Conservation (phyloP, 2,329 filamentous ascomycete genomes). For the Clonostachys rhizophaga region DNA sequence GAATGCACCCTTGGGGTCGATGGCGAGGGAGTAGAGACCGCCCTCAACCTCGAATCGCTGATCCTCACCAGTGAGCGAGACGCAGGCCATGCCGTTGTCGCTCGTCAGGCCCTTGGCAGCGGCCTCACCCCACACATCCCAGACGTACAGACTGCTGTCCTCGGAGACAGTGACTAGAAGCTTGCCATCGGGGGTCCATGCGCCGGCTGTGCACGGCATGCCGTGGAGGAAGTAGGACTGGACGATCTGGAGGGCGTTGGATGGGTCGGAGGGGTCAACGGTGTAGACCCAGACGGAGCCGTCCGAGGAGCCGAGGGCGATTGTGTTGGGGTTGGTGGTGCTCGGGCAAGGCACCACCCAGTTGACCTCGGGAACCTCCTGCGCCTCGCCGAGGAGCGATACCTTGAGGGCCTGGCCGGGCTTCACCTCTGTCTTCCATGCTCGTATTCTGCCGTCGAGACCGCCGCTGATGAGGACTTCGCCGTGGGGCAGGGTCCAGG, state of each 20-base stretch:
- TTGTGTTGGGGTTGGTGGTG: conserved; percentile 66
- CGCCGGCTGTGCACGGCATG: conserved; percentile 77
- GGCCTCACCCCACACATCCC: conserved; percentile 82
- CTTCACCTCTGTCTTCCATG: conserved; percentile 53
- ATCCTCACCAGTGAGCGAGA: conserved; percentile 74
- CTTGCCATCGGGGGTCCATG: conserved; percentile 85
- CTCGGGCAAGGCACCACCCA: conserved; percentile 79
- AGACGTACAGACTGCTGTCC: conserved; percentile 84
- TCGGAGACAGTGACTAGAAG: conserved; percentile 86
- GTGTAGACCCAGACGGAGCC: conserved; percentile 95
- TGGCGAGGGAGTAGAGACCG: conserved; percentile 81
- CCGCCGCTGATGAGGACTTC: conserved; percentile 85
- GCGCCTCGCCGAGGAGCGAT: conserved; percentile 68
- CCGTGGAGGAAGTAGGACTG: conserved; percentile 93
- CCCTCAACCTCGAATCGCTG: conserved; percentile 91
- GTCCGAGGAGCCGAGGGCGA: conserved; percentile 85
- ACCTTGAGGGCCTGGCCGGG: conserved; percentile 41
- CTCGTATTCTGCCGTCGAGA: conserved; percentile 76
- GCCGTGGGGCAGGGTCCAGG: conserved; percentile 79
- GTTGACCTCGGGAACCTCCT: conserved; percentile 93
- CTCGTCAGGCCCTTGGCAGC: conserved; percentile 48
- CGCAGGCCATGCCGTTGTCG: conserved; percentile 58
- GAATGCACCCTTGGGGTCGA: conserved; percentile 75
- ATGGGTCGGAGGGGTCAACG: conserved; percentile 61
- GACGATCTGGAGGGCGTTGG: conserved; percentile 68